Base-by-base conservation (phyloP, 805 yeast genomes). In the Cyberlindnera amylophila region DNA sequence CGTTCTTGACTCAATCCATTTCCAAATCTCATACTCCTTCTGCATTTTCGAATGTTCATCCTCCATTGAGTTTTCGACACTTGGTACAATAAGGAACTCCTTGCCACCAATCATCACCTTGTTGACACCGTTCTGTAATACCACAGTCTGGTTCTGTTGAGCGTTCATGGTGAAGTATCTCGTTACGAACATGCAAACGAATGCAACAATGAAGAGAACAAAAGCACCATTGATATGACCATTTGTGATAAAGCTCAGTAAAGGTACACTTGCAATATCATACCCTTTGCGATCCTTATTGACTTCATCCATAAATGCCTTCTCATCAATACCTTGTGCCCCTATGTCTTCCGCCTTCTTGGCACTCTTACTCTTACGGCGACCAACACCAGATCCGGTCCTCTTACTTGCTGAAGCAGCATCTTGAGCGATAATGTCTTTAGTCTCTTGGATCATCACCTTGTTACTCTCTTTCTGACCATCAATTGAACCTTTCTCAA, bases 401-500 rank as follows among this genome's bases (percentile, higher is more conserved):
- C 38, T 52, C 29, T 42, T 52, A 15, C 47, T 38, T 3, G 46
- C 32, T 16, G 26, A 34, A 16, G 46, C 34, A 9, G 45, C 34
- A 29, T 36, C 46, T 12, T 50, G 52, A 1, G 52, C 24, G 10
- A 67, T 55, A 10, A 65, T 59, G 4, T 52, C 54, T 37, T 57
- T 61, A 5, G 69, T 24, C 41, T 75, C 78, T 7, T 64, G 65
- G 4, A 75, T 62, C 58, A 82, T 50, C 1, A 71, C 64, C 5
- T 44, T 50, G 40, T 76, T 69, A 0, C 83, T 70, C 17, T 77
- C 79, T 50, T 76, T 79, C 59, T 86, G 95, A 0, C 93, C 95
- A 32, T 81, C 79, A 43, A 81, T 74, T 5, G 88, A 72, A 33
- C 88, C 89, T 46, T 76, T 84, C 55, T 86, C 95, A 48, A 86